Evolutionary conservation across 805 yeast species (phyloP).

Genomic region (Candida hispaniensis): DNA sequence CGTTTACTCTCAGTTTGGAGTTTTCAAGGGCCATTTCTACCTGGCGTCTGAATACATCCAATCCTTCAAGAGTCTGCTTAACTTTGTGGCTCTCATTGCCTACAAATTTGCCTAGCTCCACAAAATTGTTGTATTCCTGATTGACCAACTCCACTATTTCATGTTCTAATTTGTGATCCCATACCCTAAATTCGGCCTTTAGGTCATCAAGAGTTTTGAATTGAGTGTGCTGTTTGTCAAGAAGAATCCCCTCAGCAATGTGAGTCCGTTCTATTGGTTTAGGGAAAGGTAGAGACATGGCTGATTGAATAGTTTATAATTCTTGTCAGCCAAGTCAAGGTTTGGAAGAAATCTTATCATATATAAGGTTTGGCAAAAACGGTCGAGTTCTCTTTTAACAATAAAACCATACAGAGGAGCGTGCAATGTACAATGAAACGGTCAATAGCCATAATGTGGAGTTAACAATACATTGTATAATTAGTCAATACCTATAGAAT

Average conservation of each 20-base stretch:
- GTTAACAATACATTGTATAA: too few relatives aligned
- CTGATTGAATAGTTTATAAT: too few relatives aligned
- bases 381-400: too few relatives aligned
- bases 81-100: conserved; percentile 5
- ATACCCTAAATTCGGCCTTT: conserved; percentile 8
- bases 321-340: too few relatives aligned
- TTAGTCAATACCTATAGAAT: too few relatives aligned
- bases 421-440: too few relatives aligned
- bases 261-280: conserved; percentile 4
- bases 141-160: conserved; percentile 15
- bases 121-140: conserved; percentile 14
- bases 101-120: conserved; percentile 12
- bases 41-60: conserved; percentile 12
- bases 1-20: too few relatives aligned
- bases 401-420: too few relatives aligned
- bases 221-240: conserved; percentile 8
- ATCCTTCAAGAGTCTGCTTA: conserved; percentile 5
- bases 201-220: conserved; percentile 14
- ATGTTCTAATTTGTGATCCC: conserved; percentile 11
- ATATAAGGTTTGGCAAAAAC: too few relatives aligned
- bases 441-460: too few relatives aligned
- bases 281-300: conserved; percentile 11
- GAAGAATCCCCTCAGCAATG: conserved; percentile 5
- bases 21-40: conserved; percentile 14
- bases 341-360: too few relatives aligned